Evolutionary conservation across 2,329 filamentous ascomycete species (phyloP), one percentile per base, ranked within the genome.

Genomic region (Fusarium sp.): DNA sequence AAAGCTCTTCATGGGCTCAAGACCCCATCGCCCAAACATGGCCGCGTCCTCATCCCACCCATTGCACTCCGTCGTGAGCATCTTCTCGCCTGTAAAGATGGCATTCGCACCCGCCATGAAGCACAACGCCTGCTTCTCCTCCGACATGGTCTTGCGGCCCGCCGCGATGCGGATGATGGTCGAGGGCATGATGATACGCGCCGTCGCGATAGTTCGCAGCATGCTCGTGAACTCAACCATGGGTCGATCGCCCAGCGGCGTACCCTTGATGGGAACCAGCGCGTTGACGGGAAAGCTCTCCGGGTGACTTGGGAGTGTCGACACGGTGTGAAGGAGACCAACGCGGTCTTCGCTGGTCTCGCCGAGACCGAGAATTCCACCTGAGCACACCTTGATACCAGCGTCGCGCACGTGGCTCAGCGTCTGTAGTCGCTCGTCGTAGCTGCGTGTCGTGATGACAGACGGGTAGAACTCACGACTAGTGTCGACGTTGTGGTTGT

Each of bases 81-180:
- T 97, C 87, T 95, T 97, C 85, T 97, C 95, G 14, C 95, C 95
- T 0, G 95, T 97, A 80, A 97, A 97, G 38, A 97, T 92, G n/a
- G 95, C 95, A 77, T 97, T 97, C 2, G 95, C 95, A 20, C 95
- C 95, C 0, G 94, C 94, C 89, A 93, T 91, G 84, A 97, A 97
- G 82, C 94, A 97, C 73, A 95, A 81, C 20, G 94, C 91, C 83
- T 97, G 95, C 85, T 97, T 92, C 83, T 96, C 94, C 83, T 97
- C 95, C 8, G 89, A 88, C 89, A 97, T 92, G 18, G 91, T 93
- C 80, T 93, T 95, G 51, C 95, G 87, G 6, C 95, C 95, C 1
- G 95, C 95, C 1, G 95, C 95, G 53, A 97, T 90, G 47, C 95
- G 91, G 72, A 97, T 94, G 74, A 97, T 97, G 24, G 94, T 96